Evolutionary conservation across 139 green algal genomes (phyloP).

Genomic region (Marvania coccoides): DNA sequence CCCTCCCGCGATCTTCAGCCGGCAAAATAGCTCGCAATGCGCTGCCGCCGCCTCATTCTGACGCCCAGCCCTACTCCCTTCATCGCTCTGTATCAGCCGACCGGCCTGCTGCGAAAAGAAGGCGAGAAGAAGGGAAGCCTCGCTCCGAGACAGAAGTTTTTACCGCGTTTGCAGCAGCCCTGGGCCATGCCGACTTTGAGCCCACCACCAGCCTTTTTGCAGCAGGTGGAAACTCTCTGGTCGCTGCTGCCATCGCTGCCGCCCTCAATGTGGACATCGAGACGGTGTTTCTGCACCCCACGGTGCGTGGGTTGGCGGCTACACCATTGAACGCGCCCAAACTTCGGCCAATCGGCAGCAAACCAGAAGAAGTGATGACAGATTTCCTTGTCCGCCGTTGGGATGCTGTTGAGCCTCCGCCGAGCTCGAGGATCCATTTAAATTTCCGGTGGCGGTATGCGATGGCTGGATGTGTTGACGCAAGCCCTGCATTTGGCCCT

Average conservation of each 20-base stretch:
- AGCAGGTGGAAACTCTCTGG: conserved; percentile 32
- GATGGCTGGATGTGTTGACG: too few relatives aligned
- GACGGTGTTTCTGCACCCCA: conserved; percentile 14
- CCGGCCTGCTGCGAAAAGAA: too few relatives aligned
- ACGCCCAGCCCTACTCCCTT: too few relatives aligned
- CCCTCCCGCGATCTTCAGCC: conserved; percentile 29
- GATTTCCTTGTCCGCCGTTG: too few relatives aligned
- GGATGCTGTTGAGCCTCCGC: too few relatives aligned
- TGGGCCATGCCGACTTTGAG: conserved; percentile 18
- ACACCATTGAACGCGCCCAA: too few relatives aligned
- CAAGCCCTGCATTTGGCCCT: too few relatives aligned
- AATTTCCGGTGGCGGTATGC: too few relatives aligned
- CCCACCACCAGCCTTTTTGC: conserved; percentile 36
- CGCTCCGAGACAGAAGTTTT: conserved; percentile 4
- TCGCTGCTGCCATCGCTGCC: conserved; percentile 14
- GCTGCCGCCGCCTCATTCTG: not conserved
- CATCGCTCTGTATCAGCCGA: not conserved
- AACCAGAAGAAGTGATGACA: too few relatives aligned
- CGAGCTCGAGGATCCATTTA: too few relatives aligned
- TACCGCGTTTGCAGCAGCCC: not conserved
- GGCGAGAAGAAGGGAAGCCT: not conserved
- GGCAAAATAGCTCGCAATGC: conserved; percentile 23
- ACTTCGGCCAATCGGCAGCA: too few relatives aligned
- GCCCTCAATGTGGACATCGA: conserved; percentile 13
- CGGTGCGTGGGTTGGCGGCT: conserved; percentile 9